Evolutionary conservation across 2,329 filamentous ascomycete genomes (phyloP), one percentile per base, ranked within the genome.

Genomic region (Tolypocladium ophioglossoides): DNA sequence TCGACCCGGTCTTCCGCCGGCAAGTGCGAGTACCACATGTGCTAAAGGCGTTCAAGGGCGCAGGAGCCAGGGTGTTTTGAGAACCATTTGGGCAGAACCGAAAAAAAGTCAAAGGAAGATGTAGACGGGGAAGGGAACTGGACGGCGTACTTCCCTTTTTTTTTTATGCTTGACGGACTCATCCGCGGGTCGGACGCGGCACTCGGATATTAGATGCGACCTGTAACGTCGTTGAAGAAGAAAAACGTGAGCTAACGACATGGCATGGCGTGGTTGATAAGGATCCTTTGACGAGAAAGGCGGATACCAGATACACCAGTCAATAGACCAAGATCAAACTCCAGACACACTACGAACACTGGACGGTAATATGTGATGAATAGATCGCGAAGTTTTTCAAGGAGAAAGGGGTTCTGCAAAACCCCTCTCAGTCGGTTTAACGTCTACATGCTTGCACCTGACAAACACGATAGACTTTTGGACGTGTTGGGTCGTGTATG

Each of bases 1-100:
- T 71, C 74, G 35, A 86, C 79, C 58, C 83, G 94, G 61, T 74
- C 77, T 56, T 82, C 84, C 5, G 72, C 84, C 66, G 92, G 91
- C 54, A 69, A 74, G 58, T 89, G 86, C 71, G 78, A 84, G 62
- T 99, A 96, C 79, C 92, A 86, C 73, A 86, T 86, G 83, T 85
- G 82, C 73, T 86, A 78, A 66, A 49, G 14, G 35, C 4, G 27
- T 12, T 20, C 44, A n/a, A 5, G 27, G 27, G 27, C 27, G 27
- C 27, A 10, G 44, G 11, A 34, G 27, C 44, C 18, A 34, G 10
- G 27, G 44, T 48, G 3, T 18, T 48, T 48, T 48, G 44, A 32
- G 10, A 18, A 48, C 10, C 44, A 34, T 20, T 7, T 20, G 27
- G 27, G 27, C 44, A 27, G 18, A 14, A 12, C 14, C 27, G 4